Percentiles rank a stretch among this genome's conserved stretches.
Conservation (phyloP, 139 green algal genomes). For the Tetraselmis chui region DNA sequence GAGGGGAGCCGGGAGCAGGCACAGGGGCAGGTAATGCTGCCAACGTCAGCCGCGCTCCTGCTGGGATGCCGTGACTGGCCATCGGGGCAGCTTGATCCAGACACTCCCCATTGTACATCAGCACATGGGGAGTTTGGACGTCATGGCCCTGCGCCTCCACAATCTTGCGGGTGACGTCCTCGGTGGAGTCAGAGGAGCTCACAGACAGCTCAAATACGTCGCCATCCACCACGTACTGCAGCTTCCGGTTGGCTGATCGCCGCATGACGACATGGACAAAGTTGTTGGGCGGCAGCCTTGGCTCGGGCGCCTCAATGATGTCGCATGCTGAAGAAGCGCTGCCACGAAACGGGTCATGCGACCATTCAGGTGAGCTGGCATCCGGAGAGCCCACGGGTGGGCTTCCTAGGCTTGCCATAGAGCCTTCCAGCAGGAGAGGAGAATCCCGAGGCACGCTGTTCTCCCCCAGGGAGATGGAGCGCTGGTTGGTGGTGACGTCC, state of each 20-base stretch:
- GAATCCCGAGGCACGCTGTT: background rate
- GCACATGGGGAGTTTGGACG: background rate
- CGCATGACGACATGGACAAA: slow-evolving; percentile 13
- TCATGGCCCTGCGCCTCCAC: slow-evolving; percentile 19
- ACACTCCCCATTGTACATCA: slow-evolving; percentile 12
- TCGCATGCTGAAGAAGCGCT: no score
- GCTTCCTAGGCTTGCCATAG: background rate
- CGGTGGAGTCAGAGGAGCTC: slow-evolving; percentile 23
- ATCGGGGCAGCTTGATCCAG: slow-evolving; percentile 15
- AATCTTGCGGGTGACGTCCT: slow-evolving; percentile 32
- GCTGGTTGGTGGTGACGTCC: slow-evolving; percentile 3
- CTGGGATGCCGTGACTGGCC: slow-evolving; percentile 21
- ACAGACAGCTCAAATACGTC: slow-evolving; percentile 45
- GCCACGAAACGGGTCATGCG: no score
- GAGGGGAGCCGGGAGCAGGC: slow-evolving; percentile 12
- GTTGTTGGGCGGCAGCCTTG: background rate
- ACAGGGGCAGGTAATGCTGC: background rate
- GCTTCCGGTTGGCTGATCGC: background rate
- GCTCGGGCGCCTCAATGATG: background rate
- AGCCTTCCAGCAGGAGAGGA: background rate
- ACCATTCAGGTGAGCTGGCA: background rate
- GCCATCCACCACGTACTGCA: slow-evolving; percentile 2
- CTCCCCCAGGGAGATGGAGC: background rate
- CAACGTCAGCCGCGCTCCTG: slow-evolving; percentile 12
- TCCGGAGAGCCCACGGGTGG: background rate